phyloP scores from a whole-genome alignment of 2,329 filamentous ascomycete species.

The Exophiala aquamarina region DNA sequence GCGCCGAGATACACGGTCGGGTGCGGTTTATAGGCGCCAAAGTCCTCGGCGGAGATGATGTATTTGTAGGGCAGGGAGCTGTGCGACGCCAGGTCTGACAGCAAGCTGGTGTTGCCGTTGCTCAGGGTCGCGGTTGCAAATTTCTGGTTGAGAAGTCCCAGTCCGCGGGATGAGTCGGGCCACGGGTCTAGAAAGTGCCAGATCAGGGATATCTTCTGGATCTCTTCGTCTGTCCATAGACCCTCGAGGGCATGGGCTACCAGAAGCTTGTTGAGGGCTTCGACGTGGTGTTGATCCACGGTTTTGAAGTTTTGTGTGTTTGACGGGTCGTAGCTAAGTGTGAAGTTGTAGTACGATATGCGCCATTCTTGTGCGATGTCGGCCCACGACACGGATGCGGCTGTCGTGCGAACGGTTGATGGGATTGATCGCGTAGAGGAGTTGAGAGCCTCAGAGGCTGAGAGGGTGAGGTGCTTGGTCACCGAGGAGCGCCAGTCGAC shows the following conservation, averaged over 20 bases:
- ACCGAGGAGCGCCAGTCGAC: constrained; percentile 76
- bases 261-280: constrained; percentile 62
- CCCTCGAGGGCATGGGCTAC: constrained; percentile 54
- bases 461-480: constrained; percentile 55
- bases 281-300: constrained; percentile 70
- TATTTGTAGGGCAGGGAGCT: constrained; percentile 62
- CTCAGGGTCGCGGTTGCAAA: constrained; percentile 67
- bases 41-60: constrained; percentile 68
- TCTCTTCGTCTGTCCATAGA: constrained; percentile 63
- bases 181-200: constrained; percentile 75
- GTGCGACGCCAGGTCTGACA: constrained; percentile 62
- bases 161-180: constrained; percentile 59
- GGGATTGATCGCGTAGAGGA: constrained; percentile 47
- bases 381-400: constrained; percentile 61
- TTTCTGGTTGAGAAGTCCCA: constrained; percentile 56
- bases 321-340: constrained; percentile 40
- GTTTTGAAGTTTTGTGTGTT: constrained; percentile 61
- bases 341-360: constrained; percentile 63
- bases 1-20: constrained; percentile 67
- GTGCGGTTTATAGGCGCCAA: constrained; percentile 73
- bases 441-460: constrained; percentile 51
- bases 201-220: constrained; percentile 62
- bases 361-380: constrained; percentile 71
- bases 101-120: constrained; percentile 70
- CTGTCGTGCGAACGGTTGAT: constrained; percentile 46